Conservation (phyloP, 768 basidiomycete genomes). For the Boletus reticulatus region DNA sequence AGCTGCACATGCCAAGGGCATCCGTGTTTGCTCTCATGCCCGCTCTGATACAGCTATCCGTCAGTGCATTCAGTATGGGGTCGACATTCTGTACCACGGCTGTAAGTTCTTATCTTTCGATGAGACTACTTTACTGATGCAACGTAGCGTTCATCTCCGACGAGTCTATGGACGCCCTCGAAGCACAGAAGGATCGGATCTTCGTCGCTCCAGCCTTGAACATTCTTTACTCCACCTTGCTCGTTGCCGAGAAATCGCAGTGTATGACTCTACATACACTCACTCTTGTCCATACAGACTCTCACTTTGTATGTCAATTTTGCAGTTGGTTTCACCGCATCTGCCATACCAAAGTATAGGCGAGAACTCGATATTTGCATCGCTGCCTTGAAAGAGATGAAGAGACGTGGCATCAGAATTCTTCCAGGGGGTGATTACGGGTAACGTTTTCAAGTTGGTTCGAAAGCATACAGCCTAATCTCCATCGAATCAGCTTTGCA, state of each 20-base stretch:
- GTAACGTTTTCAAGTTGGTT: conserved; percentile 10
- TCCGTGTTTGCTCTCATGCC: conserved; percentile 38
- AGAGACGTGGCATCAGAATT: conserved; percentile 33
- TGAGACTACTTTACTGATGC: conserved; percentile 5
- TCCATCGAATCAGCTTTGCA: conserved; percentile 14
- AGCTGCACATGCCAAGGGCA: conserved; percentile 33
- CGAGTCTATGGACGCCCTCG: conserved; percentile 34
- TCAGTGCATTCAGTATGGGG: conserved; percentile 36
- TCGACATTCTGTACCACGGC: conserved; percentile 32
- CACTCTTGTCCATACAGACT: background rate
- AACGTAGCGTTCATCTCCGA: conserved; percentile 35
- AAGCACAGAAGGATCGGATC: conserved; percentile 34
- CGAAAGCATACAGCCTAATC: background rate
- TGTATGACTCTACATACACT: conserved; percentile 6
- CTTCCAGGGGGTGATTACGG: conserved; percentile 40
- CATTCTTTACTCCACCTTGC: conserved; percentile 24
- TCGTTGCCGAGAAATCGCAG: conserved; percentile 27
- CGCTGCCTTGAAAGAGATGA: conserved; percentile 36
- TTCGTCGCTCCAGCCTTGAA: conserved; percentile 35
- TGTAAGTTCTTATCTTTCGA: conserved; percentile 12
- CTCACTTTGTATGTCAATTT: background rate
- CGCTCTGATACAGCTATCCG: conserved; percentile 33
- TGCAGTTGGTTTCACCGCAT: conserved; percentile 21
- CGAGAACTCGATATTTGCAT: conserved; percentile 34
- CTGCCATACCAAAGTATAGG: conserved; percentile 19